Base-by-base conservation (phyloP, 805 yeast species). In the Metschnikowia lachancei region DNA sequence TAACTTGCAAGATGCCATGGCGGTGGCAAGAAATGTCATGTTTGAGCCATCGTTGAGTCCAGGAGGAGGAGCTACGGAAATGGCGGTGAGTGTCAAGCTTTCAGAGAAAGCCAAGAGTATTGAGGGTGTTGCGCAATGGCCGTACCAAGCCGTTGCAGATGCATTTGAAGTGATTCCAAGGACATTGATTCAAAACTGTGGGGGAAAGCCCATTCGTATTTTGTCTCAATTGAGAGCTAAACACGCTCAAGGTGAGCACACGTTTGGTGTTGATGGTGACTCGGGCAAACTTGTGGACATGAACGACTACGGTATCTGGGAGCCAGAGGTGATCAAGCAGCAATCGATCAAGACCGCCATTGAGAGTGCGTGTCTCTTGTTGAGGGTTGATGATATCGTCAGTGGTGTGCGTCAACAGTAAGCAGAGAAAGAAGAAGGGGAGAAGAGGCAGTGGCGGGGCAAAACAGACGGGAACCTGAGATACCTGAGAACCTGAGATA, bases 61-160 rank as follows among this genome's bases (percentile, higher is more conserved):
- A 41, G 99, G 99, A 60, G 99, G 99, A 51, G 99, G 99, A 59
- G 99, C 99, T 43, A 92, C 97, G 24, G 99, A 94, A 72, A 94
- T 94, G 98, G 98, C 98, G 2, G 90, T 94, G 33, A 78, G 92
- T 49, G 97, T 94, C 26, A 81, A 77, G 55, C 76, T 94, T 50
- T 79, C 96, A 14, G 97, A 91, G 64, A 85, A 81, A 70, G 97
- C 98, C 41, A 92, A 90, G 73, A 77, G 82, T 41, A 80, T 94
- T 56, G 97, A 90, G 66, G 99, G 98, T 51, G 85, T 92, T 47
- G 91, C 87, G 49, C 99, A 94, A 71, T 92, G 96, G 96, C 99
- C 99, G 40, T 94, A 94, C 69, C 94, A 88, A 70, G 97, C 98
- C 3, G 98, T 94, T 45, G 96, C 97, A 8, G 98, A 94, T 72